Percentiles rank a stretch among this genome's conserved stretches.
Conservation (phyloP, 1,284 basidiomycete genomes). For the Trichosporon faecale region DNA sequence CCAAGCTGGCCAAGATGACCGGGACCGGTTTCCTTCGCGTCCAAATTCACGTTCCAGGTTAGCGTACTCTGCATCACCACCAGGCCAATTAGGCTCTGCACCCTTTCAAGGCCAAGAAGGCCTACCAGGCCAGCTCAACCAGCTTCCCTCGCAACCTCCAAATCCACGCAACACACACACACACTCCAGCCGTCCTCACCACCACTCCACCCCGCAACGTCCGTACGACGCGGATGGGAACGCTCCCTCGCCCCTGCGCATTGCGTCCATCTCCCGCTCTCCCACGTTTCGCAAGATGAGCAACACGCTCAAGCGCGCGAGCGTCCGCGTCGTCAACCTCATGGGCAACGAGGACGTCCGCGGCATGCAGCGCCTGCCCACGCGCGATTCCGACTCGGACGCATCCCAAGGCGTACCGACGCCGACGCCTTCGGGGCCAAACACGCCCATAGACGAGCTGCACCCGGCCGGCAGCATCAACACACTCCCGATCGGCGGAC, state of each 20-base stretch:
- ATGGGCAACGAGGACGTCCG: slow-evolving; percentile 61
- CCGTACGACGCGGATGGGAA: slow-evolving; percentile 32
- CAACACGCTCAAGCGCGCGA: slow-evolving; percentile 50
- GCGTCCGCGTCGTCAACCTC: slow-evolving; percentile 66
- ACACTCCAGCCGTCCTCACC: no score
- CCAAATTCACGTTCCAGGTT: slow-evolving; percentile 5
- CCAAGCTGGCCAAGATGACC: background rate
- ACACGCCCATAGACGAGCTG: slow-evolving; percentile 18
- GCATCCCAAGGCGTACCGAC: background rate
- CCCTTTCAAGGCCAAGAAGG: background rate
- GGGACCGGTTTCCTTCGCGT: background rate
- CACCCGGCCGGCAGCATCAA: slow-evolving; percentile 30
- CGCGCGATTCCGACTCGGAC: slow-evolving; percentile 26
- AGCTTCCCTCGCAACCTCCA: background rate
- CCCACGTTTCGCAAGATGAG: slow-evolving; percentile 42
- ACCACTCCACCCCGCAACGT: slow-evolving; percentile 14
- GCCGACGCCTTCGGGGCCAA: background rate
- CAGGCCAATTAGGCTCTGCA: slow-evolving; percentile 3
- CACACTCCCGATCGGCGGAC: slow-evolving; percentile 22
- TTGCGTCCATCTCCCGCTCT: slow-evolving; percentile 26
- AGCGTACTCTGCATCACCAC: background rate
- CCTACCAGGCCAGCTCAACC: slow-evolving; percentile 15
- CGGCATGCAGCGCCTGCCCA: slow-evolving; percentile 27
- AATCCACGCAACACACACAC: slow-evolving; percentile 4
- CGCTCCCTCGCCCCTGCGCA: slow-evolving; percentile 19